These are phyloP conservation scores for Aspergillus udagawae DNA, from an alignment of 2,329 filamentous ascomycete genomes.

Conservation along the genomic window DNA sequence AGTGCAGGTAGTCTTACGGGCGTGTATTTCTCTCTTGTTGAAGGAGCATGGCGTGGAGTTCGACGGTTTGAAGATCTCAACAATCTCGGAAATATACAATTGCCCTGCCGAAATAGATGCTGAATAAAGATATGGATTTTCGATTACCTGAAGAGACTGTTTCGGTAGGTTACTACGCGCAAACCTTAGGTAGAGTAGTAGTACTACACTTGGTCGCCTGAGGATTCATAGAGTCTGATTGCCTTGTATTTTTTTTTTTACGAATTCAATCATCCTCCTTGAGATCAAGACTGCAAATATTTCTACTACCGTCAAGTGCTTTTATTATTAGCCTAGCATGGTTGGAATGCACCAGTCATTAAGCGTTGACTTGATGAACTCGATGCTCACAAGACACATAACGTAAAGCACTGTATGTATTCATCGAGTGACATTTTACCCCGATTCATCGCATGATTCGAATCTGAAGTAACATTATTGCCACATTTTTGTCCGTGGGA, in stretches of 20 bases:
- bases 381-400: no score
- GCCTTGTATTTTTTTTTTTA: background rate
- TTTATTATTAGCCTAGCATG: background rate
- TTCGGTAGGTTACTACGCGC: background rate
- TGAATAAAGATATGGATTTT: background rate
- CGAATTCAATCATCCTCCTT: background rate
- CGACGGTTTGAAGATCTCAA: constrained; percentile 1
- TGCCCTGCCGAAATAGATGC: background rate
- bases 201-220: no score
- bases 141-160: background rate
- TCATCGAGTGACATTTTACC: no score
- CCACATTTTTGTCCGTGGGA: background rate
- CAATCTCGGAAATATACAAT: constrained; percentile 5
- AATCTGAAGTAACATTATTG: background rate
- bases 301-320: background rate
- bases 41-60: constrained; percentile 10
- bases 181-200: background rate
- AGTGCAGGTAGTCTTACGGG: background rate
- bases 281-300: background rate
- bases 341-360: background rate
- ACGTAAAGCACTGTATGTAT: no score
- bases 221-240: no score
- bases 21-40: background rate
- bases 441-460: no score
- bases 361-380: background rate